Evolutionary conservation across 164 flowering plant genomes (phyloP).

Genomic region (Cinnamomum micranthum): DNA sequence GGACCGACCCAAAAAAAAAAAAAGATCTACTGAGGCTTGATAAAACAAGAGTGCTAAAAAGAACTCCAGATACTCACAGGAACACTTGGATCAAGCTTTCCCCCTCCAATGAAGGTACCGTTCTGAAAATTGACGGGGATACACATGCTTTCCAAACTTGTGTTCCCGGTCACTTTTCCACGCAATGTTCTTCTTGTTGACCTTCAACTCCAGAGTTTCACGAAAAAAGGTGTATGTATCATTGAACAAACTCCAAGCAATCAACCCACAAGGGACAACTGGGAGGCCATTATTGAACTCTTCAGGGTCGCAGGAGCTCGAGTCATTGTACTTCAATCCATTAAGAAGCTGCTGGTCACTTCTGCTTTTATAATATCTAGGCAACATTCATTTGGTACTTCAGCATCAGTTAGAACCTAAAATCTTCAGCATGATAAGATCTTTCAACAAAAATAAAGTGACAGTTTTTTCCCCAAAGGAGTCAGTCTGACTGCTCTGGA

Average conservation of each 20-base stretch:
- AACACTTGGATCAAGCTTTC: slow-evolving; percentile 49
- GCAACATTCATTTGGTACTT: not conserved
- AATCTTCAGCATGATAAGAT: not conserved
- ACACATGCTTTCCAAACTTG: slow-evolving; percentile 78
- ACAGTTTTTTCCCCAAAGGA: no score
- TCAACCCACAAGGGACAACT: slow-evolving; percentile 80
- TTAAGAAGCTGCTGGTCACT: slow-evolving; percentile 60
- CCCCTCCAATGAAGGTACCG: slow-evolving; percentile 78
- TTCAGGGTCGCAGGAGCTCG: slow-evolving; percentile 65
- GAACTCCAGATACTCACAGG: slow-evolving; percentile 52
- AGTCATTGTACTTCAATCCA: slow-evolving; percentile 48
- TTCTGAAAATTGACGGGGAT: slow-evolving; percentile 79
- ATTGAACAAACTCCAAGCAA: slow-evolving; percentile 88
- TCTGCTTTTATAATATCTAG: slow-evolving; percentile 44
- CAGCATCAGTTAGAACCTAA: not conserved
- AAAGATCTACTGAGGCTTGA: no score
- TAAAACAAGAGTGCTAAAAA: no score
- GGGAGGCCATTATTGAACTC: slow-evolving; percentile 53
- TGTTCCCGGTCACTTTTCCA: slow-evolving; percentile 82
- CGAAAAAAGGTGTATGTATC: slow-evolving; percentile 56
- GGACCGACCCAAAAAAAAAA: no score
- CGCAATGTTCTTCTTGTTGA: slow-evolving; percentile 67
- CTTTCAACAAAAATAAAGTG: not conserved
- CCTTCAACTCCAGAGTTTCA: slow-evolving; percentile 33
- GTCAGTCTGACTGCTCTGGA: no score